Percentiles rank a stretch among this genome's conserved stretches.
phyloP scores from a whole-genome alignment of 805 yeast genomes.

The Metschnikowia gruessii region DNA sequence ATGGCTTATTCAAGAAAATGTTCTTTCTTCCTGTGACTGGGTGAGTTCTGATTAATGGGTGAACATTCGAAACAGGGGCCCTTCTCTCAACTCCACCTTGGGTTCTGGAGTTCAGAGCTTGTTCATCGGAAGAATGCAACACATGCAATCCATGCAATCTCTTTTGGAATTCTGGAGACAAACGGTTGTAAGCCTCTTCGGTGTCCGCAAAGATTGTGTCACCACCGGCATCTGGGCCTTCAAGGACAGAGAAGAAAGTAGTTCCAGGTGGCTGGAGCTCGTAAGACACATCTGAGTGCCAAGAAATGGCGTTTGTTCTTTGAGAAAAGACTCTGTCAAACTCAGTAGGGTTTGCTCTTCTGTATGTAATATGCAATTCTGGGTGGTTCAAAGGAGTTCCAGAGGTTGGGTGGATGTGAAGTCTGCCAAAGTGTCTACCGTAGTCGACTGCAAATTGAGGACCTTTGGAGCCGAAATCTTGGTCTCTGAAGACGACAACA shows the following conservation, averaged over 20 bases:
- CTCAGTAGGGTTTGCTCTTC: slow-evolving; percentile 20
- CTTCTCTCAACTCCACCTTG: slow-evolving; percentile 67
- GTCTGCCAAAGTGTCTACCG: slow-evolving; percentile 65
- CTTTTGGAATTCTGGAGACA: slow-evolving; percentile 62
- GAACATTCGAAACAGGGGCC: slow-evolving; percentile 57
- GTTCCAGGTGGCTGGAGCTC: slow-evolving; percentile 72
- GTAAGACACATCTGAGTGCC: slow-evolving; percentile 77
- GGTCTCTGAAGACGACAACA: slow-evolving; percentile 63
- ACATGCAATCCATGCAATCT: slow-evolving; percentile 61
- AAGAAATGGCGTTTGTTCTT: slow-evolving; percentile 41
- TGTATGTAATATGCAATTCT: slow-evolving; percentile 22
- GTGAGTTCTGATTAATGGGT: slow-evolving; percentile 70
- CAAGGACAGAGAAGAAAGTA: slow-evolving; percentile 63
- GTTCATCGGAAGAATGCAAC: slow-evolving; percentile 67
- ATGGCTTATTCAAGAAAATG: slow-evolving; percentile 55
- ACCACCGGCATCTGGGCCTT: slow-evolving; percentile 62
- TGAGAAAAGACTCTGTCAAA: slow-evolving; percentile 20
- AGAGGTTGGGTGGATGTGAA: slow-evolving; percentile 71
- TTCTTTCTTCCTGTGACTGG: slow-evolving; percentile 67
- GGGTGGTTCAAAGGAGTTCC: slow-evolving; percentile 54
- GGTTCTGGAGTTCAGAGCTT: slow-evolving; percentile 54
- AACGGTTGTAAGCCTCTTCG: slow-evolving; percentile 65
- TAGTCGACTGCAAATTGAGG: slow-evolving; percentile 49
- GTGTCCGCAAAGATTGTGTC: slow-evolving; percentile 78
- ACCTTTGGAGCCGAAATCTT: slow-evolving; percentile 52